Evolutionary conservation across 768 basidiomycete genomes (phyloP).

Genomic region (Leccinum longicurvipes): DNA sequence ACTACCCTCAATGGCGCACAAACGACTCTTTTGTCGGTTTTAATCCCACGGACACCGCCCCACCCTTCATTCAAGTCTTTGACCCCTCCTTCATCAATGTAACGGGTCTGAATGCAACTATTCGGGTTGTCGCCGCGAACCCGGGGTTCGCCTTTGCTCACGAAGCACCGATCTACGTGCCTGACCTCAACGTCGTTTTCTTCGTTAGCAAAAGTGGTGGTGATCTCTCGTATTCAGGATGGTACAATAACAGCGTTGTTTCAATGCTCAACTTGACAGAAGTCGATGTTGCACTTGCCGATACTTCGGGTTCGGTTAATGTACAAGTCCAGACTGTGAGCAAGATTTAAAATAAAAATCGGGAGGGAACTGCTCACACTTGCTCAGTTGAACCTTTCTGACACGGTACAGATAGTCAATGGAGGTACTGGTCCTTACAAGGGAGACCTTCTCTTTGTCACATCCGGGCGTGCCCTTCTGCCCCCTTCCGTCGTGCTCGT

Average conservation of each 20-base stretch:
- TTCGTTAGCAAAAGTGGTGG: constrained; percentile 73
- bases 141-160: constrained; percentile 70
- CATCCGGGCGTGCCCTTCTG: constrained; percentile 59
- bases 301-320: constrained; percentile 38
- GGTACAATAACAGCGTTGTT: constrained; percentile 61
- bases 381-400: constrained; percentile 52
- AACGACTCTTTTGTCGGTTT: constrained; percentile 42
- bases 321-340: constrained; percentile 45
- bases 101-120: constrained; percentile 54
- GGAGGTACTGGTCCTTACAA: constrained; percentile 64
- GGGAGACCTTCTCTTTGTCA: constrained; percentile 56
- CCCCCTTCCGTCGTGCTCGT: constrained; percentile 65
- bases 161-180: constrained; percentile 69
- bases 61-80: constrained; percentile 59
- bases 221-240: constrained; percentile 56
- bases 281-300: constrained; percentile 44
- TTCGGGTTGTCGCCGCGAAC: constrained; percentile 58
- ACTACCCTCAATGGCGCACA: constrained; percentile 35
- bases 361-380: background rate
- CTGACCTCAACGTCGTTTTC: constrained; percentile 68
- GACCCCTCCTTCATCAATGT: constrained; percentile 54
- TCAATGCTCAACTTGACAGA: constrained; percentile 60
- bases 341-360: background rate
- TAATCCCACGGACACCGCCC: constrained; percentile 57
- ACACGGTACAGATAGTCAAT: constrained; percentile 66